Conservation (phyloP, 148 eudicot species). For the Gaultheria prostrata region DNA sequence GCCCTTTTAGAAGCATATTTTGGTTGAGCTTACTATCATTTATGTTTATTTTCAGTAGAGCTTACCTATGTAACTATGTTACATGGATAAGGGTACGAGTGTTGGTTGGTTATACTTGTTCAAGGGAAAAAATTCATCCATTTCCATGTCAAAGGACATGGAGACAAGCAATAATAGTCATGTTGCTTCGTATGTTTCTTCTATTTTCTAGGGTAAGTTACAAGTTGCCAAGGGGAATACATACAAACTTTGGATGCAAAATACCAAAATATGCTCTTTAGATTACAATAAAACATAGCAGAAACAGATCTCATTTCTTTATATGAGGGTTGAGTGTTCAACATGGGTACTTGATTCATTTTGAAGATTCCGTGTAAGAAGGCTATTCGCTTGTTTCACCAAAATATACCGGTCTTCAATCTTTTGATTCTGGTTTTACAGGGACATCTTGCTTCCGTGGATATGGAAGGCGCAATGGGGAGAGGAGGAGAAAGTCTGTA, state of each 20-base stretch:
- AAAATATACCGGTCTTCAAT: not conserved
- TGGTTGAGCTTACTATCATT: too few species aligned
- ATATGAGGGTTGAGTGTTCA: not conserved
- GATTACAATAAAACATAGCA: not conserved
- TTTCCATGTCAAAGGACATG: too few species aligned
- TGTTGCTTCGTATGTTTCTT: not conserved
- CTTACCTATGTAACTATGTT: not conserved
- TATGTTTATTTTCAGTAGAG: not conserved
- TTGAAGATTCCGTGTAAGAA: not conserved
- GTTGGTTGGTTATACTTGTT: too few species aligned
- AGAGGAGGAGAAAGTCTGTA: conserved; percentile 16
- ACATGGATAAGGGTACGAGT: too few species aligned
- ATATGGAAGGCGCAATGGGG: conserved; percentile 14
- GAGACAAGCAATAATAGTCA: too few species aligned
- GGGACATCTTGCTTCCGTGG: conserved; percentile 16
- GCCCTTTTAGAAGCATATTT: too few species aligned
- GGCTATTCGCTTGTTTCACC: not conserved
- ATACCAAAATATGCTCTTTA: not conserved
- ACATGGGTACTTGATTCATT: not conserved
- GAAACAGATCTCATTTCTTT: not conserved
- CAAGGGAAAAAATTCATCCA: too few species aligned
- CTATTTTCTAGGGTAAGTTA: too few species aligned
- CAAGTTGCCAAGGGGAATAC: not conserved
- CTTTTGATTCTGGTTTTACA: not conserved
- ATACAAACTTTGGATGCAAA: too few species aligned